Evolutionary conservation across 1,284 basidiomycete genomes (phyloP).

Genomic region (Xerocomus nothofagi): DNA sequence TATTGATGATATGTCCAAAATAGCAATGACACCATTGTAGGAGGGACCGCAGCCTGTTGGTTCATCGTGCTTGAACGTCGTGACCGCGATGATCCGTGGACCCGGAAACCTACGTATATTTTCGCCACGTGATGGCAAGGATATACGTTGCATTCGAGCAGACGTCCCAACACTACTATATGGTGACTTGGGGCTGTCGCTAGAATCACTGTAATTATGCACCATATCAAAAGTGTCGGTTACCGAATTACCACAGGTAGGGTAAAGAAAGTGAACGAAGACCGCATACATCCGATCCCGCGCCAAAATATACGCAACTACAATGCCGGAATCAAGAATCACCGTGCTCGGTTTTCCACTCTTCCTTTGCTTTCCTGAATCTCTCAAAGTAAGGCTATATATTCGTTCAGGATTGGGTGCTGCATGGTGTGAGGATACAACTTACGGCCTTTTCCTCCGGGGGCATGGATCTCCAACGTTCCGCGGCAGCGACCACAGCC

Average conservation of each 20-base stretch:
- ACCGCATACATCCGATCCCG: conserved; percentile 3
- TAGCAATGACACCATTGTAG: no score
- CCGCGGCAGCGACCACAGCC: conserved; percentile 14
- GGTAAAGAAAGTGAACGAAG: conserved; percentile 1
- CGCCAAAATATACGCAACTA: conserved; percentile 35
- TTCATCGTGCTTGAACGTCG: no score
- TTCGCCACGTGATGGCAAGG: background rate
- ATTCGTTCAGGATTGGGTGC: conserved; percentile 1
- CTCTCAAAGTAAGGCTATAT: conserved; percentile 26
- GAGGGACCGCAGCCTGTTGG: no score
- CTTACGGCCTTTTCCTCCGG: conserved; percentile 30
- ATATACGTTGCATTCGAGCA: conserved; percentile 8
- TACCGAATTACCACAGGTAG: background rate
- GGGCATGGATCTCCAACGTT: conserved; percentile 32
- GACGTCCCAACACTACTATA: background rate
- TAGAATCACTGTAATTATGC: conserved; percentile 6
- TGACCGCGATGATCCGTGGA: no score
- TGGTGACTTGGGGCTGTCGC: background rate
- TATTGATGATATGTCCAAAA: no score
- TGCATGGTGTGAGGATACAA: background rate
- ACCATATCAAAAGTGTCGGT: conserved; percentile 11
- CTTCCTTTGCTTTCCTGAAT: conserved; percentile 18
- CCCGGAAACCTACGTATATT: no score
- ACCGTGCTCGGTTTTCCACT: conserved; percentile 2
- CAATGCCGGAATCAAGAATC: conserved; percentile 36